These are phyloP conservation scores for Colletotrichum lindemuthianum DNA, from an alignment of 2,329 filamentous ascomycete species.

Conservation along the genomic window DNA sequence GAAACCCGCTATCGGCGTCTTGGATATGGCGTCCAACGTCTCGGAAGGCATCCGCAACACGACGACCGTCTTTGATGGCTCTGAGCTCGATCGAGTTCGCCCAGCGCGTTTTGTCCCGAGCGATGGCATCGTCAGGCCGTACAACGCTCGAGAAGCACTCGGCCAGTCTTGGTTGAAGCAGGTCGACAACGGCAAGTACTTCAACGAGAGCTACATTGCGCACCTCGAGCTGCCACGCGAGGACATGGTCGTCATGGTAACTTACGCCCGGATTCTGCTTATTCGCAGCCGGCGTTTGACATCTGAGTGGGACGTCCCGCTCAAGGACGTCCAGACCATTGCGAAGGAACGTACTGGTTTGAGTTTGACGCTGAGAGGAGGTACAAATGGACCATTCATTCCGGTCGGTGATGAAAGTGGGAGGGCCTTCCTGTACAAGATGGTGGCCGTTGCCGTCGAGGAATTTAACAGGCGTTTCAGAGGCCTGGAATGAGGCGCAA, in stretches of 20 bases:
- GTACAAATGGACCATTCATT: slow-evolving; percentile 93
- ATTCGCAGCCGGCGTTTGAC: slow-evolving; percentile 86
- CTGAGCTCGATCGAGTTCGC: slow-evolving; percentile 94
- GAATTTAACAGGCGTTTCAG: slow-evolving; percentile 73
- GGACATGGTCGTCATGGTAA: slow-evolving; percentile 91
- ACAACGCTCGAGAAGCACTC: slow-evolving; percentile 92
- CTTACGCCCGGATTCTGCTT: slow-evolving; percentile 86
- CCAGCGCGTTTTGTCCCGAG: slow-evolving; percentile 90
- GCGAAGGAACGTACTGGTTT: slow-evolving; percentile 96
- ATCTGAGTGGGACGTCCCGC: slow-evolving; percentile 94
- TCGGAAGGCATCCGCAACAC: slow-evolving; percentile 98
- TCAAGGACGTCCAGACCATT: slow-evolving; percentile 97
- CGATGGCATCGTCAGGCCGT: slow-evolving; percentile 94
- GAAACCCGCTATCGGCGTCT: slow-evolving; percentile 95
- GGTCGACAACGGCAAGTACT: slow-evolving; percentile 95
- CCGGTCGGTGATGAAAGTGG: slow-evolving; percentile 89
- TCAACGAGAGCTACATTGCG: slow-evolving; percentile 96
- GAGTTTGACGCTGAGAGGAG: slow-evolving; percentile 87
- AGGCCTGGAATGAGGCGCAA: slow-evolving; percentile 47
- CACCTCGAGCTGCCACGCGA: slow-evolving; percentile 91
- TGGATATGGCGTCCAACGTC: slow-evolving; percentile 96
- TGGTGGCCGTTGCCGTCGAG: slow-evolving; percentile 73
- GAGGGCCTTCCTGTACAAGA: slow-evolving; percentile 70
- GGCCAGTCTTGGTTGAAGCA: slow-evolving; percentile 99
- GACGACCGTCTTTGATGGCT: slow-evolving; percentile 95